Percentiles rank a stretch among this genome's conserved stretches.
Evolutionary conservation across 2,329 filamentous ascomycete genomes (phyloP).

Genomic region (Acarospora socialis): DNA sequence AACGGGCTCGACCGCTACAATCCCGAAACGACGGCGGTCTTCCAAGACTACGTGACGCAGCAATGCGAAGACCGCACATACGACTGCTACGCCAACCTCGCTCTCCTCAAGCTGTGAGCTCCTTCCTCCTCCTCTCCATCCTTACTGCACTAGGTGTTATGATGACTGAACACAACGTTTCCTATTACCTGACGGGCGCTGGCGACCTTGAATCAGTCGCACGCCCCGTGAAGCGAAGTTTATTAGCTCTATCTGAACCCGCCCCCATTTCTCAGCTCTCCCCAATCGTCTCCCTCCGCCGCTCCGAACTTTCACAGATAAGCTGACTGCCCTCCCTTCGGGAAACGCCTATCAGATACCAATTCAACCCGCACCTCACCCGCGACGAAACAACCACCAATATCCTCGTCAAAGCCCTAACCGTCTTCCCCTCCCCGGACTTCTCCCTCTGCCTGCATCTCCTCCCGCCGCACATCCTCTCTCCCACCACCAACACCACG

Average conservation of each 20-base stretch:
- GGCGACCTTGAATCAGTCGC: slow-evolving; percentile 42
- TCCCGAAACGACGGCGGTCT: slow-evolving; percentile 81
- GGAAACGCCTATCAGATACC: slow-evolving; percentile 68
- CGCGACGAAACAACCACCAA: slow-evolving; percentile 97
- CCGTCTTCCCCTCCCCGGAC: slow-evolving; percentile 90
- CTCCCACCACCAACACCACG: slow-evolving; percentile 41
- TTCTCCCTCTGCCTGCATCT: slow-evolving; percentile 91
- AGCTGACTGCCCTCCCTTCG: slow-evolving; percentile 3
- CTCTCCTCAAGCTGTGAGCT: slow-evolving; percentile 82
- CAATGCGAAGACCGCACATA: slow-evolving; percentile 92
- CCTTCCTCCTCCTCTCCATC: slow-evolving; percentile 13
- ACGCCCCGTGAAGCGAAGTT: slow-evolving; percentile 49
- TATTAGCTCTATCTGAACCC: slow-evolving; percentile 63
- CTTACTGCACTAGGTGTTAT: slow-evolving; percentile 25
- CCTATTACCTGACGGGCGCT: slow-evolving; percentile 80
- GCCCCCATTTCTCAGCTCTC: slow-evolving; percentile 6
- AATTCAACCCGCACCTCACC: slow-evolving; percentile 97
- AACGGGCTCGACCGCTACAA: slow-evolving; percentile 98
- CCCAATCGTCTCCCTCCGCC: slow-evolving; percentile 1
- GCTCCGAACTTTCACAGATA: neutral
- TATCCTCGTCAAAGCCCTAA: slow-evolving; percentile 94
- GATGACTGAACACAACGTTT: slow-evolving; percentile 78
- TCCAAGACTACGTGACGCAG: slow-evolving; percentile 86
- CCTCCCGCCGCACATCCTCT: slow-evolving; percentile 69
- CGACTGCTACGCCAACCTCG: slow-evolving; percentile 94